Evolutionary conservation across 805 yeast species (phyloP), one percentile per base, ranked within the genome.

Genomic region (Kodamaea neixiangensis): DNA sequence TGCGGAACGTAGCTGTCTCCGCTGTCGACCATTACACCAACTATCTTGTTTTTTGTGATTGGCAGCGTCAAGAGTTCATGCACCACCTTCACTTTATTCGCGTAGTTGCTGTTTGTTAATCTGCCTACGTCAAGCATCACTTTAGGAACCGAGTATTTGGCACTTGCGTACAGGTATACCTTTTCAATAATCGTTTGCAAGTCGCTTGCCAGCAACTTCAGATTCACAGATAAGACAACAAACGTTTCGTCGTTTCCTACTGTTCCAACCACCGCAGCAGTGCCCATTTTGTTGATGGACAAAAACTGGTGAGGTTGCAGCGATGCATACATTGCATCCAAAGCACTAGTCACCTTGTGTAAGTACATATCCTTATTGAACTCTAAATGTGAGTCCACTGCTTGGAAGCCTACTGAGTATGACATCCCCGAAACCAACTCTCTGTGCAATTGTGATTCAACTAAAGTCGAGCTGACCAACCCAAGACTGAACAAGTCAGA

Each of bases 191-290:
- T 17, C 5, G 42, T 49, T 19, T 48, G 42, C 38, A 65, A 44
- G 18, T 64, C 64, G 7, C 47, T 51, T 29, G 47, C 41, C 7
- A 41, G 19, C n/a, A 60, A 13, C 22, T 54, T 47, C 21, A 41
- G 25, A 34, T 62, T 62, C 10, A 71, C 53, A 40, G 67, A 58
- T 43, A 79, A 52, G 9, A 77, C 64, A 10, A 77, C 57, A 59
- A 79, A 80, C 1, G 83, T 77, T 54, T 80, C 82, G 17, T 62
- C 57, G 60, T 80, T 80, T 1, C 84, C 84, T 7, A 62, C 63
- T 1, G 83, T 78, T 13, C 78, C 78, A 7, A 75, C 77, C 22
- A 76, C 77, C 0, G 81, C 76, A 10, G 75, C 80, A 1, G 75
- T 68, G 3, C 83, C 83, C 18, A 69, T 57, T 54, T 77, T 76